These are phyloP conservation scores for Mycena polygramma DNA, from an alignment of 768 basidiomycete genomes.

Conservation along the genomic window DNA sequence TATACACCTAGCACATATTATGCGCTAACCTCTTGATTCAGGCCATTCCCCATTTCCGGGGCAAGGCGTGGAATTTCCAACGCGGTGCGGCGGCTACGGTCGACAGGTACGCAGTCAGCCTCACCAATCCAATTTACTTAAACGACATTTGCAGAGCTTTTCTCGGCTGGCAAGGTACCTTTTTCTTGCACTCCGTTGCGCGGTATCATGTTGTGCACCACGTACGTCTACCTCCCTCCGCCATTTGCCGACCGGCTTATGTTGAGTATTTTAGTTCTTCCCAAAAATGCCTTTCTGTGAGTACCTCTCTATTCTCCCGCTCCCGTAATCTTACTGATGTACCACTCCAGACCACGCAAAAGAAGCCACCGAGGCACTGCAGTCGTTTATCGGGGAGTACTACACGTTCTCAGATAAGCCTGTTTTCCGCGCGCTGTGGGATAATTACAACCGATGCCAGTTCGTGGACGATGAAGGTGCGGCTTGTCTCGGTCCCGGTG, in stretches of 20 bases:
- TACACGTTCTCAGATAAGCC: constrained; percentile 45
- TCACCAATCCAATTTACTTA: not conserved
- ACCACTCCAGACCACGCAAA: constrained; percentile 45
- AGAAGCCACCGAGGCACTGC: constrained; percentile 47
- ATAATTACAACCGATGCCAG: constrained; percentile 49
- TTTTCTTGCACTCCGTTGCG: constrained; percentile 67
- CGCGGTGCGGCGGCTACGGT: constrained; percentile 64
- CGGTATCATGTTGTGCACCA: constrained; percentile 77
- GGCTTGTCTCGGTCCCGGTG: not conserved
- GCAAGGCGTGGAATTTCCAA: constrained; percentile 58
- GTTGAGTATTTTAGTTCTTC: constrained; percentile 58
- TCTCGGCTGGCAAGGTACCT: constrained; percentile 63
- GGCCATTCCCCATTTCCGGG: constrained; percentile 61
- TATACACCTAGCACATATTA: too few species aligned
- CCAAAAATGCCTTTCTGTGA: constrained; percentile 68
- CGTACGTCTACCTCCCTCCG: constrained; percentile 53
- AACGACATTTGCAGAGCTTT: constrained; percentile 45
- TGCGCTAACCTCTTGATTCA: too few species aligned
- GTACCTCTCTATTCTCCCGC: too few species aligned
- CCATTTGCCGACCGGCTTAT: too few species aligned
- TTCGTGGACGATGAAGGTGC: constrained; percentile 52
- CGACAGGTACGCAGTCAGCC: constrained; percentile 42
- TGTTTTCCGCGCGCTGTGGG: constrained; percentile 49
- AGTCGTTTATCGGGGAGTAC: constrained; percentile 46
- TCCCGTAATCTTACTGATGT: too few species aligned